Conservation (phyloP, 139 green algal species). For the Tetradesmus obliquus region DNA sequence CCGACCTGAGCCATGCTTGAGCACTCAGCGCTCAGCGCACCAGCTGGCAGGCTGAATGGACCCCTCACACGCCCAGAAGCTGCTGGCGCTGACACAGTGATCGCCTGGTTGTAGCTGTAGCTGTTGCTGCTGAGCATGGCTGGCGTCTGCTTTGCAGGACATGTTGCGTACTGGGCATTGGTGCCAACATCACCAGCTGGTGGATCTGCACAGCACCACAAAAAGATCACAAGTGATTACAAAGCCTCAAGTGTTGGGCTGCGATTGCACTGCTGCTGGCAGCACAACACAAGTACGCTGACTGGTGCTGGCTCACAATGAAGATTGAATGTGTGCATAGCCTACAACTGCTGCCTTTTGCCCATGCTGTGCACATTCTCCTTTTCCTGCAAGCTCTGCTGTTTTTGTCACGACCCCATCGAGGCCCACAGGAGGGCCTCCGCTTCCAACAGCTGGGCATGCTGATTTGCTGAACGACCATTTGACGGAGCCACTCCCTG, state of each 20-base stretch:
- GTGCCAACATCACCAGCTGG: slow-evolving; percentile 47
- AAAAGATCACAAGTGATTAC: no score
- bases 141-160: not conserved
- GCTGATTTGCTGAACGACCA: not conserved
- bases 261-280: not conserved
- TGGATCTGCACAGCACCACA: slow-evolving; percentile 51
- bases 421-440: no score
- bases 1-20: slow-evolving; percentile 47
- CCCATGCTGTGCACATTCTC: not conserved
- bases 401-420: not conserved
- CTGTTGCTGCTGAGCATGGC: not conserved
- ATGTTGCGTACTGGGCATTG: slow-evolving; percentile 51
- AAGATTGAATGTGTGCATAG: not conserved
- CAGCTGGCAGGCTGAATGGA: slow-evolving; percentile 48
- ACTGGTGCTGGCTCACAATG: no score
- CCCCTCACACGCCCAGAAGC: not conserved
- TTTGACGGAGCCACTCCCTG: not conserved
- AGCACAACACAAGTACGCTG: not conserved
- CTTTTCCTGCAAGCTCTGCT: not conserved
- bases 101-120: slow-evolving; percentile 15
- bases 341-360: not conserved
- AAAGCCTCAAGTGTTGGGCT: no score
- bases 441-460: not conserved
- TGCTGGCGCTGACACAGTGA: not conserved
- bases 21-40: slow-evolving; percentile 52